These are phyloP conservation scores for Brasilioporus rufonigricans DNA, from an alignment of 768 basidiomycete genomes.

Conservation along the genomic window DNA sequence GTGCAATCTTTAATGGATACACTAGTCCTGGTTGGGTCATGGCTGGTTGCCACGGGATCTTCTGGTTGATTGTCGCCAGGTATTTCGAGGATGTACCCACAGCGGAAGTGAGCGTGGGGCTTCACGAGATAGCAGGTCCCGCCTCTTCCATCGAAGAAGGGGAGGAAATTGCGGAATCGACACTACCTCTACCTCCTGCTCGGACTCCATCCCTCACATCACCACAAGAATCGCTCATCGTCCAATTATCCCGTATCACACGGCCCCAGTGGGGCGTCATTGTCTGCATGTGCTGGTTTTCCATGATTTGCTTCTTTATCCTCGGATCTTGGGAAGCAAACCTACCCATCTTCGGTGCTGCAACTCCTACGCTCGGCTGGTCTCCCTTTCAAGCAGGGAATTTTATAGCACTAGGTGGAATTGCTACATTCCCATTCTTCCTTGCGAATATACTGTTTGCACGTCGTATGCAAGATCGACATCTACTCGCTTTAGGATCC, in stretches of 20 bases:
- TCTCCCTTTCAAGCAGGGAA: conserved; percentile 65
- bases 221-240: conserved; percentile 4
- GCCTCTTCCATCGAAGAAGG: conserved; percentile 1
- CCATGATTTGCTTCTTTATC: conserved; percentile 69
- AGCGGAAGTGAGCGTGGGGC: conserved; percentile 7
- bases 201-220: not conserved
- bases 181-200: not conserved
- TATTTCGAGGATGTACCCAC: conserved; percentile 42
- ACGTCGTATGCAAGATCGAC: conserved; percentile 57
- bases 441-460: conserved; percentile 57
- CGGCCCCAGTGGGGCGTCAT: conserved; percentile 50
- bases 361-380: conserved; percentile 44
- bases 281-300: conserved; percentile 66
- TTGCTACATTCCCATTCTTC: conserved; percentile 64
- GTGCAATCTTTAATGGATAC: conserved; percentile 61
- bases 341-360: conserved; percentile 58
- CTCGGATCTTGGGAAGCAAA: conserved; percentile 70
- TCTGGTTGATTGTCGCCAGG: conserved; percentile 40
- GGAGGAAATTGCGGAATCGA: not conserved
- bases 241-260: conserved; percentile 19
- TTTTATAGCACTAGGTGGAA: conserved; percentile 67
- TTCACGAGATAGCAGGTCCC: conserved; percentile 6
- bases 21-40: conserved; percentile 69
- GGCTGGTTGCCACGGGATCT: conserved; percentile 49
- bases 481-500: conserved; percentile 52